Conservation (phyloP, 805 yeast species). For the Sugiyamaella valdiviana region DNA sequence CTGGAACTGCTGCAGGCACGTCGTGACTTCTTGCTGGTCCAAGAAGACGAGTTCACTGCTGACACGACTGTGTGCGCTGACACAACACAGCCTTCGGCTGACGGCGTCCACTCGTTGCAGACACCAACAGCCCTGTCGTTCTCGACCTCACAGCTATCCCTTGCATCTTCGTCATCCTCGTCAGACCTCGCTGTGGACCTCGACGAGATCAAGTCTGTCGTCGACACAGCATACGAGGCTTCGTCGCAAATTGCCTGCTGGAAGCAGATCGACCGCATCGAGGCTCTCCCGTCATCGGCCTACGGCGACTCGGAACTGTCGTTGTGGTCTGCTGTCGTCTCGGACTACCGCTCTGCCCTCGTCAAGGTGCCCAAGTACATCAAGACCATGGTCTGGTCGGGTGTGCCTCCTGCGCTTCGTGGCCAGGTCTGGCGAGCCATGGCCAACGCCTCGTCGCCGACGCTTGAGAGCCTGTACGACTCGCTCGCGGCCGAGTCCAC, state of each 20-base stretch:
- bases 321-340: constrained; percentile 33
- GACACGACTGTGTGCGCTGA: neutral
- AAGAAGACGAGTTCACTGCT: constrained; percentile 3
- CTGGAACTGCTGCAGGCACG: constrained; percentile 9
- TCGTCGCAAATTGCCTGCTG: neutral
- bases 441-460: constrained; percentile 26
- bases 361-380: constrained; percentile 28
- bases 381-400: constrained; percentile 28
- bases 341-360: constrained; percentile 30
- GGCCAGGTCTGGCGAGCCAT: constrained; percentile 33
- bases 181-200: neutral
- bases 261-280: constrained; percentile 18
- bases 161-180: neutral
- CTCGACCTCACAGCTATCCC: neutral
- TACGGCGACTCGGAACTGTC: constrained; percentile 24
- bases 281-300: neutral
- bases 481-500: constrained; percentile 38
- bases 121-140: neutral
- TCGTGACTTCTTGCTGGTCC: constrained; percentile 8
- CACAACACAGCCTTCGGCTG: neutral
- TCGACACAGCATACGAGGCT: neutral
- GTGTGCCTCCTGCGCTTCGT: constrained; percentile 32
- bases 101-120: neutral
- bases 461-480: constrained; percentile 32
- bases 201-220: neutral